Conservation (phyloP, 352 stramenopile species). For the Blastocystis hominis region DNA sequence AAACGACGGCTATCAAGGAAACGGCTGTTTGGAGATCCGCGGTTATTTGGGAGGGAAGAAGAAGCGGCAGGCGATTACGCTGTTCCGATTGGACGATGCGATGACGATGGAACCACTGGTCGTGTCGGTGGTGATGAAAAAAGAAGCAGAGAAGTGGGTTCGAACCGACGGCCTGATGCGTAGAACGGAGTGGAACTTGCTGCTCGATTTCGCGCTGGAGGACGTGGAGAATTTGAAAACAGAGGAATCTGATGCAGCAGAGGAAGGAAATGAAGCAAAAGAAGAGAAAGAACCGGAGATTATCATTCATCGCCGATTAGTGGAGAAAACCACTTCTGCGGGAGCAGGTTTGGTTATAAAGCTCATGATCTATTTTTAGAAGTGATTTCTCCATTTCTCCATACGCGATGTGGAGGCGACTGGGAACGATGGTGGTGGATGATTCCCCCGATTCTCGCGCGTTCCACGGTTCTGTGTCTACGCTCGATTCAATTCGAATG, state of each 20-base stretch:
- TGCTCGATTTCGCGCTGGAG: not conserved
- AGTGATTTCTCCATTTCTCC: not conserved
- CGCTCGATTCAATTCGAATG: not conserved
- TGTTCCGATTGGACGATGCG: not conserved
- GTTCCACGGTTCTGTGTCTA: not conserved
- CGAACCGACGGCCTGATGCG: not conserved
- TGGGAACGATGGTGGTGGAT: constrained; percentile 43
- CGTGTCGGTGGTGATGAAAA: not conserved
- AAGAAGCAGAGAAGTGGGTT: not conserved
- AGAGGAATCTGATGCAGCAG: not conserved
- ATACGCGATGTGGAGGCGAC: not conserved
- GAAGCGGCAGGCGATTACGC: not conserved
- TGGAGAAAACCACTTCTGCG: not conserved
- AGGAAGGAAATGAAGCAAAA: not conserved
- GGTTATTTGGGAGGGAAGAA: not conserved
- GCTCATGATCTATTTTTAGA: not conserved
- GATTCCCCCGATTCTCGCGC: not conserved
- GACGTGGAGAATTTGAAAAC: not conserved
- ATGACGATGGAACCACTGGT: not conserved
- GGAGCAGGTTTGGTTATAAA: not conserved
- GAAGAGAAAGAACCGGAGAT: not conserved
- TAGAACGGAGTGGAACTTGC: not conserved
- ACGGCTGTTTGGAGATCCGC: not conserved
- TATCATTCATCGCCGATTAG: not conserved
- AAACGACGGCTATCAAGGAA: not conserved